These are phyloP conservation scores for Pelargonium cotyledonis DNA, from an alignment of 441 rosid species.

Conservation along the genomic window DNA sequence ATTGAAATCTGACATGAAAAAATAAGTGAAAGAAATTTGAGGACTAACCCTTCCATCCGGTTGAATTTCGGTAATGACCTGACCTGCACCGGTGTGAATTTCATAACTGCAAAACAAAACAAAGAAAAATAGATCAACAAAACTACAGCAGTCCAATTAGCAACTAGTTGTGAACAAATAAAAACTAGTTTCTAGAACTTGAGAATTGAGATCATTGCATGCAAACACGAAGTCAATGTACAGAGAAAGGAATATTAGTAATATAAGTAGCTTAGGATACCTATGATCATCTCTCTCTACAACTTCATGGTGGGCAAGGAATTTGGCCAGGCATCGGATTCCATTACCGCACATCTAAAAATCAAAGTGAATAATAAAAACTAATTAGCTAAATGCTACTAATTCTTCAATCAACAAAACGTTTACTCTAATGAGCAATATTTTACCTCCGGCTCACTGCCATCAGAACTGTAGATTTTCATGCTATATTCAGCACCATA, in stretches of 20 bases:
- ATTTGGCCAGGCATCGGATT: slow-evolving; percentile 84
- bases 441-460: slow-evolving; percentile 82
- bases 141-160: neutral
- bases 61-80: slow-evolving; percentile 86
- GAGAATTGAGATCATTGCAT: neutral
- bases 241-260: neutral
- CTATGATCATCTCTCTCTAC: slow-evolving; percentile 45
- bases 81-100: slow-evolving; percentile 87
- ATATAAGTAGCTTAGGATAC: neutral
- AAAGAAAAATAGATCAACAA: neutral
- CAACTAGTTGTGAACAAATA: neutral
- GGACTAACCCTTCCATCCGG: slow-evolving; percentile 59
- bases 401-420: neutral
- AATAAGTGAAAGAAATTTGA: neutral
- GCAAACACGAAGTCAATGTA: neutral
- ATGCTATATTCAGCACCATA: slow-evolving; percentile 78
- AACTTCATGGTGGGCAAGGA: slow-evolving; percentile 75
- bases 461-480: slow-evolving; percentile 93
- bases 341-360: slow-evolving; percentile 78
- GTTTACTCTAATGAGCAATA: neutral
- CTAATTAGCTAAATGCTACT: neutral
- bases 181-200: neutral
- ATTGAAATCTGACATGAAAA: too few species aligned
- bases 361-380: neutral
- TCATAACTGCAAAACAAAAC: slow-evolving; percentile 44